Percentiles rank a stretch among this genome's conserved stretches.
Conservation (phyloP, 2,329 filamentous ascomycete species). For the Fusarium sp. region DNA sequence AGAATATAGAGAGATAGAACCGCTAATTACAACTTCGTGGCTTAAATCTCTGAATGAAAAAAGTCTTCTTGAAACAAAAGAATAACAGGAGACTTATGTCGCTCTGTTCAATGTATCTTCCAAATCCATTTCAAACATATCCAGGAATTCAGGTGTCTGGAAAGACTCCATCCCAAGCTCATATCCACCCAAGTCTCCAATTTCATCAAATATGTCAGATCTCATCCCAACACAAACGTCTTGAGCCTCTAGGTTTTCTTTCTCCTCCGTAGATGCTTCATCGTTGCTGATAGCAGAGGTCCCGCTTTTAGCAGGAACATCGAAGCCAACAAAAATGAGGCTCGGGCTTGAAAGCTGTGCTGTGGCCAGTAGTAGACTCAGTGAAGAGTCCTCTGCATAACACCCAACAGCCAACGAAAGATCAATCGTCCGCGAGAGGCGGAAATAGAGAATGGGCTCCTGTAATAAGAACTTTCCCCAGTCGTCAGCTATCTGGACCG, state of each 20-base stretch:
- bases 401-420: fast-evolving
- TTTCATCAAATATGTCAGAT: fast-evolving
- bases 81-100: no score
- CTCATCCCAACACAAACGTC: neutral
- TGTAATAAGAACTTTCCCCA: neutral
- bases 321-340: fast-evolving
- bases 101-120: neutral
- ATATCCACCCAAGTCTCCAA: no score
- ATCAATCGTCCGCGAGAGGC: neutral
- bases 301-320: neutral
- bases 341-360: fast-evolving
- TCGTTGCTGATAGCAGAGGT: fast-evolving
- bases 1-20: no score
- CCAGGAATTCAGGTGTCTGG: neutral
- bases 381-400: neutral
- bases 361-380: fast-evolving
- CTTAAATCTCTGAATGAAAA: no score
- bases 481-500: fast-evolving
- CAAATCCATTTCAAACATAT: neutral
- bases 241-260: fast-evolving
- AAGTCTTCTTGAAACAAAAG: no score
- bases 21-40: no score
- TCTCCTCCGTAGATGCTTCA: fast-evolving
- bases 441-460: neutral
- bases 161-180: neutral